Conservation (phyloP, 2,329 filamentous ascomycete species). For the Sordariomycetes sp. region DNA sequence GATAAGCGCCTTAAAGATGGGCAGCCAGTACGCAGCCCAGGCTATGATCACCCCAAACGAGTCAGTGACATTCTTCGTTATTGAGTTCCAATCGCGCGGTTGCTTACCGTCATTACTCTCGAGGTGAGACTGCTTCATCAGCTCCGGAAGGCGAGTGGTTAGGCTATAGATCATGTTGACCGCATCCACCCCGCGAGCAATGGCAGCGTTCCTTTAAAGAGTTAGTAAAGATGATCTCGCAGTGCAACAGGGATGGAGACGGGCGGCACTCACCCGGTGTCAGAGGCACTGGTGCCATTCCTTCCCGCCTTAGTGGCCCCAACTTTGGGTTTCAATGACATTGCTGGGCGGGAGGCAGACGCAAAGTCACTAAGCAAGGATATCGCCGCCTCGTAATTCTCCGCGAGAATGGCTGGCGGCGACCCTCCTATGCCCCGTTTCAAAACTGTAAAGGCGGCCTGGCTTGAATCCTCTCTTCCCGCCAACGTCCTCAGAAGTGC, state of each 20-base stretch:
- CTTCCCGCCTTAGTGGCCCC: not conserved
- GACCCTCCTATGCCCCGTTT: conserved; percentile 61
- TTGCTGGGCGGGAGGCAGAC: conserved; percentile 31
- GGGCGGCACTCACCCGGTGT: not conserved
- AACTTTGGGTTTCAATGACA: not conserved
- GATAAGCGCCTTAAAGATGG: conserved; percentile 79
- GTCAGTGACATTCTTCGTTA: not conserved
- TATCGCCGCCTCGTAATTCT: conserved; percentile 89
- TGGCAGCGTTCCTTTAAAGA: conserved; percentile 21
- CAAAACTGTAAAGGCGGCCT: conserved; percentile 76
- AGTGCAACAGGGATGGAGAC: not conserved
- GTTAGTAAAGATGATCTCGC: not conserved
- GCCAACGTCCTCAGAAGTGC: conserved; percentile 69
- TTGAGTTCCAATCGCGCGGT: conserved; percentile 9
- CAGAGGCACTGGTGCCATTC: not conserved
- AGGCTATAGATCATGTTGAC: conserved; percentile 72
- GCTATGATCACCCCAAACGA: conserved; percentile 33
- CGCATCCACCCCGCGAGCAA: conserved; percentile 67
- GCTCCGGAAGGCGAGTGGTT: conserved; percentile 65
- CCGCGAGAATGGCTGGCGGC: conserved; percentile 77
- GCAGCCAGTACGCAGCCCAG: conserved; percentile 96
- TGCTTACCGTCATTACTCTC: conserved; percentile 66
- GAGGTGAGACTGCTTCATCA: conserved; percentile 88
- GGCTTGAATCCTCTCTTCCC: conserved; percentile 53
- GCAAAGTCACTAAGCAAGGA: conserved; percentile 81